Evolutionary conservation across 2,329 filamentous ascomycete species (phyloP), one percentile per base, ranked within the genome.

Genomic region (Colletotrichum eremochloae): DNA sequence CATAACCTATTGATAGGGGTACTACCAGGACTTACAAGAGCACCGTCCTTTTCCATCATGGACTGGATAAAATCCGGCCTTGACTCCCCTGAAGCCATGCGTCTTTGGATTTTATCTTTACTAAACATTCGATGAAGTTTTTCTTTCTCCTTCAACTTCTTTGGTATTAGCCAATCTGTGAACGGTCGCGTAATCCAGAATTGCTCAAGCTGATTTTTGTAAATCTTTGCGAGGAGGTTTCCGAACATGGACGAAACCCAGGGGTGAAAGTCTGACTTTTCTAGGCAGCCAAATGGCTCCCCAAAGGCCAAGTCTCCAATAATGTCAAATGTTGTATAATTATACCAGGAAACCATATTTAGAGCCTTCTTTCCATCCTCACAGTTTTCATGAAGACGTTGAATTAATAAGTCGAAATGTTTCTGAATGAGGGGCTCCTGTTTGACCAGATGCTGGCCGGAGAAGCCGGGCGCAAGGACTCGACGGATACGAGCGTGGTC

Each of bases 291-390:
- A 50, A 80, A 81, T 1, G 76, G 68, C 46, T 78, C 77, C 11
- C 79, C 80, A 63, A 81, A 80, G 2, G 75, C 73, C 12, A 81
- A 68, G 46, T 79, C 76, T 15, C 78, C 79, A n/a, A 80, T 78
- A 14, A 80, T 72, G 58, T 81, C 79, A 48, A 81, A 81, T 0
- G 78, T 78, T 3, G 74, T 73, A 48, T 60, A 78, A 46, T 76
- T 77, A 72, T 71, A 73, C 71, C 71, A 73, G 4, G 71, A 55
- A 2, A 70, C 71, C 61, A 71, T 58, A 6, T 73, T 67, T 4
- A 73, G 1, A 5, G 61, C 40, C 48, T 24, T 24, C 24, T 24
- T 24, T 24, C 71, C 71, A 15, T 52, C 42, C 18, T 73, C 56
- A 12, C 67, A 70, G 24, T 67, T 67, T 29, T 71, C 67, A 12